phyloP scores from a whole-genome alignment of 306 rosid genomes.

The Leucaena leucocephala region DNA sequence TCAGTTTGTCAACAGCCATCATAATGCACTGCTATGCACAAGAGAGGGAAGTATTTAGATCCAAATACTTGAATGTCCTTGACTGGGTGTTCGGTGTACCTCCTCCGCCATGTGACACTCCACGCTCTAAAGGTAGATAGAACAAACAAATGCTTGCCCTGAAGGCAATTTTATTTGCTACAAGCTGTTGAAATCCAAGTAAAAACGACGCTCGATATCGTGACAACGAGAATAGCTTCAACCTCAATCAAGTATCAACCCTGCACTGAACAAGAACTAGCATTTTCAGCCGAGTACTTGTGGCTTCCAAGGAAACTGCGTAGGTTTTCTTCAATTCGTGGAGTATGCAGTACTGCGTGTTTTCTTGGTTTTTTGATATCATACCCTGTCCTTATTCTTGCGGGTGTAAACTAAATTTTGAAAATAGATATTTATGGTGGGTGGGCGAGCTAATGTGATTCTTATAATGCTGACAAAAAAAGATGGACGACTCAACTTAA shows the following conservation, averaged over 20 bases:
- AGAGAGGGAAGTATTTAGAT: slow-evolving; percentile 93
- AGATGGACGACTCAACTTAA: too few species aligned
- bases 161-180: slow-evolving; percentile 17
- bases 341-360: background rate
- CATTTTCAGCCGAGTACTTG: background rate
- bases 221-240: background rate
- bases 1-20: slow-evolving; percentile 92
- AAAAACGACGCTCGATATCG: slow-evolving; percentile 4
- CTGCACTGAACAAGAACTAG: background rate
- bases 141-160: background rate
- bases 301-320: background rate
- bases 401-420: background rate
- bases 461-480: background rate
- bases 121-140: slow-evolving; percentile 55
- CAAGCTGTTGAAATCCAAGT: background rate
- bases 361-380: background rate
- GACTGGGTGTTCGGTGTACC: slow-evolving; percentile 99
- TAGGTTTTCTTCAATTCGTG: background rate
- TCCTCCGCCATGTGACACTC: slow-evolving; percentile 84
- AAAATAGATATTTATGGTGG: background rate
- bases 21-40: slow-evolving; percentile 96
- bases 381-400: background rate
- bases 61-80: slow-evolving; percentile 88
- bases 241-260: background rate
- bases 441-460: background rate